phyloP scores from a whole-genome alignment of 2,329 filamentous ascomycete species.

The Arachnomyces sp. region DNA sequence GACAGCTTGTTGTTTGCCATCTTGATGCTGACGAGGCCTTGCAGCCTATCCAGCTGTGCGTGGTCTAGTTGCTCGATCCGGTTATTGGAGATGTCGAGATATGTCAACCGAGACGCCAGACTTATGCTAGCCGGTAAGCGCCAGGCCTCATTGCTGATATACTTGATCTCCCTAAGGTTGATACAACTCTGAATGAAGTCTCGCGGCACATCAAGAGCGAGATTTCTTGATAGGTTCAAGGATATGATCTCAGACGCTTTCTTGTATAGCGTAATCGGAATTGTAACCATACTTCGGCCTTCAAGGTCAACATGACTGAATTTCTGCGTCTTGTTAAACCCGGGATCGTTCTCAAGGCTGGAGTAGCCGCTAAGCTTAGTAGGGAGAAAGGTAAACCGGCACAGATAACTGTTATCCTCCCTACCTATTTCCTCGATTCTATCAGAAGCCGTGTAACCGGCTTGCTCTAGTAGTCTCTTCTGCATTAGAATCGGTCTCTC shows the following conservation, averaged over 20 bases:
- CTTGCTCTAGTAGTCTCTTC: slow-evolving; percentile 81
- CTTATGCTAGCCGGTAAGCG: slow-evolving; percentile 77
- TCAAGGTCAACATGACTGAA: slow-evolving; percentile 91
- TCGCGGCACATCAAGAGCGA: slow-evolving; percentile 85
- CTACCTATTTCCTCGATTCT: slow-evolving; percentile 86
- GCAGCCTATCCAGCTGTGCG: slow-evolving; percentile 68
- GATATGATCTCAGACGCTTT: slow-evolving; percentile 90
- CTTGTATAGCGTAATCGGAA: slow-evolving; percentile 88
- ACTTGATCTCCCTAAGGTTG: slow-evolving; percentile 90
- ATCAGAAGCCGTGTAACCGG: slow-evolving; percentile 81
- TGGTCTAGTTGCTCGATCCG: slow-evolving; percentile 78
- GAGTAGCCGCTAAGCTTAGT: slow-evolving; percentile 75
- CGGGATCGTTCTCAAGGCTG: slow-evolving; percentile 66
- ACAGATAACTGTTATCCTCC: slow-evolving; percentile 95
- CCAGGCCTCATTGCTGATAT: slow-evolving; percentile 85
- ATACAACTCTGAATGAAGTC: slow-evolving; percentile 94
- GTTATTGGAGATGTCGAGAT: slow-evolving; percentile 93
- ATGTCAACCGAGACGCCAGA: slow-evolving; percentile 72
- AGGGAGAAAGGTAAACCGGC: slow-evolving; percentile 89
- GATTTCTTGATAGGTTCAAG: slow-evolving; percentile 84
- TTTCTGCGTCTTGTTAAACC: slow-evolving; percentile 75
- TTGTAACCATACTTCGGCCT: slow-evolving; percentile 83
- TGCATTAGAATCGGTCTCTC: slow-evolving; percentile 88
- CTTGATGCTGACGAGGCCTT: slow-evolving; percentile 77
- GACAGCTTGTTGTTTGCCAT: slow-evolving; percentile 87